Conservation (phyloP, 345 rosid genomes). For the Geranium rotundifolium region DNA sequence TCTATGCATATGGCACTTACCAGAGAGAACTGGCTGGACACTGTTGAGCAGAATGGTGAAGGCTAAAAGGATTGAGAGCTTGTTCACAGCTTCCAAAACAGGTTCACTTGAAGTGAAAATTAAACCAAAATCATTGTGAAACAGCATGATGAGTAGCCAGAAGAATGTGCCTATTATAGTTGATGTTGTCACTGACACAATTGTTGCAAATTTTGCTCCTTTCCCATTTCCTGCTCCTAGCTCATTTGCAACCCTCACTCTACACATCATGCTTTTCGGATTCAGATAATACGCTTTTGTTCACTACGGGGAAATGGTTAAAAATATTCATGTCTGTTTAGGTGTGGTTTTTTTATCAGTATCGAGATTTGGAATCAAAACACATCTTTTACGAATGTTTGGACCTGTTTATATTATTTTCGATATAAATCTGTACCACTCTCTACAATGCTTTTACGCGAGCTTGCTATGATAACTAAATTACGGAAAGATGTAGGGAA, state of each 20-base stretch:
- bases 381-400: no score
- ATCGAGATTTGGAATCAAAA: no score
- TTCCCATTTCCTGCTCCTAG: constrained; percentile 83
- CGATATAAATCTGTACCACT: no score
- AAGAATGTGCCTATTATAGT: constrained; percentile 42
- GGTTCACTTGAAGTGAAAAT: constrained; percentile 52
- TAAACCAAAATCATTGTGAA: constrained; percentile 32
- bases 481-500: no score
- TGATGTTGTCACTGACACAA: constrained; percentile 48
- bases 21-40: constrained; percentile 78
- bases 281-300: neutral
- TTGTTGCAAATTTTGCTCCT: constrained; percentile 73
- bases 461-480: no score
- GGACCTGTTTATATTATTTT: no score
- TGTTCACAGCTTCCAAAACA: constrained; percentile 43
- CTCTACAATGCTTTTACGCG: no score
- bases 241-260: constrained; percentile 86
- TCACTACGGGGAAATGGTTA: no score
- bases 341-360: no score
- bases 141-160: constrained; percentile 36
- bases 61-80: constrained; percentile 53
- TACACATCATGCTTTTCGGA: constrained; percentile 16
- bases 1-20: constrained; percentile 14
- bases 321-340: no score
- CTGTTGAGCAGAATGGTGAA: constrained; percentile 77